Evolutionary conservation across 2,329 filamentous ascomycete species (phyloP).

Genomic region (Cladophialophora yegresii): DNA sequence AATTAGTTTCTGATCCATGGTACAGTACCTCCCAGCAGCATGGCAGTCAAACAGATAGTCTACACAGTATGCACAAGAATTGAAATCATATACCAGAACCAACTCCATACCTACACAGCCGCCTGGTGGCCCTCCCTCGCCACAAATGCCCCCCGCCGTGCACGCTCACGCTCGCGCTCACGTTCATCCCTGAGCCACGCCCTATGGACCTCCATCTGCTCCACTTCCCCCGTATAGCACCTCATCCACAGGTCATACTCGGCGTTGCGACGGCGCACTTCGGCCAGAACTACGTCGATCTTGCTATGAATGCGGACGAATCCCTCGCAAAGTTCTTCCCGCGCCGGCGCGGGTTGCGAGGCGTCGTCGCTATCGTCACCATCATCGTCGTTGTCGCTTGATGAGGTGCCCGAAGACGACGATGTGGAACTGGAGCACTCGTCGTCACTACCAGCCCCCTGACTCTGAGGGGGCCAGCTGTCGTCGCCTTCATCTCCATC

Average conservation of each 20-base stretch:
- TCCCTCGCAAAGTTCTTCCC: background rate
- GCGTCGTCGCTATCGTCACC: background rate
- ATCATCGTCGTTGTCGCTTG: background rate
- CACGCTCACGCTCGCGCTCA: no score
- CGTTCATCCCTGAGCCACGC: background rate
- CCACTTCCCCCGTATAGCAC: background rate
- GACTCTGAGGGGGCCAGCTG: background rate
- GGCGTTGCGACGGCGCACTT: background rate
- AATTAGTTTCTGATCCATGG: no score
- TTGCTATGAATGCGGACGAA: background rate
- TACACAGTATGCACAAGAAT: no score
- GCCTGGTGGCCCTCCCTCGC: background rate
- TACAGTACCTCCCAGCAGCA: no score
- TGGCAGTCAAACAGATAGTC: no score
- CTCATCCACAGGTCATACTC: background rate
- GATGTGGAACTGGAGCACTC: background rate
- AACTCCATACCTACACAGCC: no score
- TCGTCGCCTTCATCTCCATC: background rate
- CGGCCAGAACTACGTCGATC: background rate
- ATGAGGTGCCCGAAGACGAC: background rate
- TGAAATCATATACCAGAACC: no score
- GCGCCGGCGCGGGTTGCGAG: background rate
- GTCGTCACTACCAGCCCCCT: background rate
- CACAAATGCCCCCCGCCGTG: background rate
- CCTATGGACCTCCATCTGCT: background rate